Percentiles rank a stretch among this genome's conserved stretches.
Evolutionary conservation across 1,139 yeast species (phyloP).

Genomic region (Hansenula anomala): DNA sequence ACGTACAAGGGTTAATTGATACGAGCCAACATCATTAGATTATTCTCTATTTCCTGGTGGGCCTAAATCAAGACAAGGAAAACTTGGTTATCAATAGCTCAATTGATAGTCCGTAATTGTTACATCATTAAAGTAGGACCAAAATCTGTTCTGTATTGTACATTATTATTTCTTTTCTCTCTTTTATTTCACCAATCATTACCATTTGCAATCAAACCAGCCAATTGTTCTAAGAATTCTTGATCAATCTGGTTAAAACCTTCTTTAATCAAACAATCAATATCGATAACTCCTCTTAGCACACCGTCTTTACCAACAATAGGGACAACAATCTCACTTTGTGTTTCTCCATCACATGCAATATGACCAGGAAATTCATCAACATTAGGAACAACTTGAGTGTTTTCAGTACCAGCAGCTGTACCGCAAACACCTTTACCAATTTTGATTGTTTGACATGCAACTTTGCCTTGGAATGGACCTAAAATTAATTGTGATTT

Average conservation of each 20-base stretch:
- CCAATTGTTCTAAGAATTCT: slow-evolving; percentile 55
- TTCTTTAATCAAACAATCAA: slow-evolving; percentile 62
- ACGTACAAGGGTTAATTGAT: no score
- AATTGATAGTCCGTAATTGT: no score
- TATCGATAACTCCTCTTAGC: slow-evolving; percentile 74
- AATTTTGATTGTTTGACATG: slow-evolving; percentile 74
- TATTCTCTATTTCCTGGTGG: no score
- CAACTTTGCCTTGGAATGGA: slow-evolving; percentile 96
- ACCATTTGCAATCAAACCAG: slow-evolving; percentile 41
- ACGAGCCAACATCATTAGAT: no score
- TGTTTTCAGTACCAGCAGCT: slow-evolving; percentile 53
- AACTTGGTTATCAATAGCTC: no score
- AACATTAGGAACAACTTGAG: slow-evolving; percentile 79
- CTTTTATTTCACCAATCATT: slow-evolving; percentile 31
- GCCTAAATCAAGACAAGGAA: no score
- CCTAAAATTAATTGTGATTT: slow-evolving; percentile 60
- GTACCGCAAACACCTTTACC: slow-evolving; percentile 93
- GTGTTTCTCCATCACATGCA: slow-evolving; percentile 94
- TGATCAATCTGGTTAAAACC: slow-evolving; percentile 70
- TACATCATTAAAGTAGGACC: no score
- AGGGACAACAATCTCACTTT: slow-evolving; percentile 92
- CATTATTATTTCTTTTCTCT: no score
- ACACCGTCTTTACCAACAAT: slow-evolving; percentile 40
- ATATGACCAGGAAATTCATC: slow-evolving; percentile 84
- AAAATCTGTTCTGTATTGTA: no score